Evolutionary conservation across 176 grass and related monocot genomes (phyloP).

Genomic region (Dendrocalamus sinicus): DNA sequence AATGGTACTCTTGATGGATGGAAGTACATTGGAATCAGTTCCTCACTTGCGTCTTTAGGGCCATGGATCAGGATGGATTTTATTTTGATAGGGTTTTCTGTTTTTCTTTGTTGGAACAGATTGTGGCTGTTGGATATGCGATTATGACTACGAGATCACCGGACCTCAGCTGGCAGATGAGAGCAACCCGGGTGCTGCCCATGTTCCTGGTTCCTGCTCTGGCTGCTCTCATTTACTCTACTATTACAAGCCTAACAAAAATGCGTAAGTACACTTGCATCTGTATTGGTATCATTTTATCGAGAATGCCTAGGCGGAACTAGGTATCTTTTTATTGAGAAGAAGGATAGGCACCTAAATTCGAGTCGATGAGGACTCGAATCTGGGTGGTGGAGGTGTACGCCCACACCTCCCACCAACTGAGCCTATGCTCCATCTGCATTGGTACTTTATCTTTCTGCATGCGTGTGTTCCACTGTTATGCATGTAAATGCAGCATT

Average conservation of each 20-base stretch:
- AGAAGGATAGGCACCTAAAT: no score
- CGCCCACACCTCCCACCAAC: no score
- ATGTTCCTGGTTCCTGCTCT: slow-evolving; percentile 75
- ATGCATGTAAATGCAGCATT: slow-evolving; percentile 7
- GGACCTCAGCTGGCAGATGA: slow-evolving; percentile 76
- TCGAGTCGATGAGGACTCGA: no score
- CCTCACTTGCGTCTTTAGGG: background rate
- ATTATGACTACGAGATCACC: slow-evolving; percentile 64
- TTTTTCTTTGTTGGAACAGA: slow-evolving; percentile 40
- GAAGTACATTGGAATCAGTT: background rate
- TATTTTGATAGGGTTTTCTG: slow-evolving; percentile 37
- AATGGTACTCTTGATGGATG: background rate
- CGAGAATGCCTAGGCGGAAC: no score
- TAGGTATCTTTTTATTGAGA: no score
- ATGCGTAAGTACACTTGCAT: slow-evolving; percentile 61
- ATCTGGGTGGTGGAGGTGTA: no score
- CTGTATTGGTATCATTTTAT: background rate
- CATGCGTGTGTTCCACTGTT: background rate
- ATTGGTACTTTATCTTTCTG: background rate
- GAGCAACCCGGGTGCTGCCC: slow-evolving; percentile 63
- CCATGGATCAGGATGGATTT: background rate
- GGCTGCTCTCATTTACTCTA: slow-evolving; percentile 62
- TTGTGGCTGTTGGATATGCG: slow-evolving; percentile 71
- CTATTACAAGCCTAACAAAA: slow-evolving; percentile 64
- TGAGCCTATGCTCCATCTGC: background rate